phyloP scores from a whole-genome alignment of 805 yeast genomes.

The Cyberlindnera japonica region DNA sequence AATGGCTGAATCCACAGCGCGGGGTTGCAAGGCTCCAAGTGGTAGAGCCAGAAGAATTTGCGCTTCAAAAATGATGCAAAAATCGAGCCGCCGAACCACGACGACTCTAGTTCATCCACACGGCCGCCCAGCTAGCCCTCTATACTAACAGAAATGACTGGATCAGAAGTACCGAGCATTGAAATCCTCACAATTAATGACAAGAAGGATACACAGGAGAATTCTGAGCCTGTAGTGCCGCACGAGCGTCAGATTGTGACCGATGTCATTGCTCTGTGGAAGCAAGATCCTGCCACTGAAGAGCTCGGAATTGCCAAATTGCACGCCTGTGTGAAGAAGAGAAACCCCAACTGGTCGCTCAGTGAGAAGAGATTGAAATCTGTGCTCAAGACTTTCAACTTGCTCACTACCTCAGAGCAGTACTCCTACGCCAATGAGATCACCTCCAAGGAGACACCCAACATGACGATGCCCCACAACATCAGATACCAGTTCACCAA shows the following conservation, averaged over 20 bases:
- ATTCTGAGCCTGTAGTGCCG: slow-evolving; percentile 25
- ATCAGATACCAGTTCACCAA: slow-evolving; percentile 48
- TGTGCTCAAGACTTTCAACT: slow-evolving; percentile 53
- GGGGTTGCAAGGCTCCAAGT: too few relatives aligned
- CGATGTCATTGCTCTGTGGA: slow-evolving; percentile 64
- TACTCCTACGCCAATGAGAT: slow-evolving; percentile 53
- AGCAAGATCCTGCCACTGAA: slow-evolving; percentile 60
- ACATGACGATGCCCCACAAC: slow-evolving; percentile 35
- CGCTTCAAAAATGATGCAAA: too few relatives aligned
- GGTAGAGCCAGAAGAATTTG: too few relatives aligned
- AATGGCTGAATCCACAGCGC: too few relatives aligned
- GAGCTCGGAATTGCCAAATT: slow-evolving; percentile 52
- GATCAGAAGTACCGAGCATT: slow-evolving; percentile 20
- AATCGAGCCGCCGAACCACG: not conserved
- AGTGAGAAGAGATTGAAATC: slow-evolving; percentile 54
- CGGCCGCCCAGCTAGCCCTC: not conserved
- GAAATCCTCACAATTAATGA: slow-evolving; percentile 32
- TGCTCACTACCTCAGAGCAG: slow-evolving; percentile 40
- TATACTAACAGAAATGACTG: not conserved
- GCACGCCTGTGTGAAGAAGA: slow-evolving; percentile 44
- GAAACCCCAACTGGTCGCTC: slow-evolving; percentile 60
- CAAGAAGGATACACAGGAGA: slow-evolving; percentile 8
- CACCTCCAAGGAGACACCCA: slow-evolving; percentile 46
- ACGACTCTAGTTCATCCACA: not conserved
- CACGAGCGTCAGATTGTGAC: slow-evolving; percentile 32